These are phyloP conservation scores for Cucurbita ficifolia DNA, from an alignment of 306 rosid species.

Conservation along the genomic window DNA sequence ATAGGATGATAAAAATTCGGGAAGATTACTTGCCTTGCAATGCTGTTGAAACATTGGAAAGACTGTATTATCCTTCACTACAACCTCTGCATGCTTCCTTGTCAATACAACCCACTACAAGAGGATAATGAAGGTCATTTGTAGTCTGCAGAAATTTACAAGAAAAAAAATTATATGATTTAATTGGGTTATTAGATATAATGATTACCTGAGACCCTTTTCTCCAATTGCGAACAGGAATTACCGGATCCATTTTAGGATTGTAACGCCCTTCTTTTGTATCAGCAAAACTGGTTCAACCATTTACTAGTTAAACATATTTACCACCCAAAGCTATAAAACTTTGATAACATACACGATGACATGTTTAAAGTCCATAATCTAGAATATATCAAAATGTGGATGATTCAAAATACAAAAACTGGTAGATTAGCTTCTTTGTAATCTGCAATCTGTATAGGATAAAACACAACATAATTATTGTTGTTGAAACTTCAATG, in stretches of 20 bases:
- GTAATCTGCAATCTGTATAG: not conserved
- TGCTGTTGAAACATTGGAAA: slow-evolving; percentile 66
- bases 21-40: slow-evolving; percentile 53
- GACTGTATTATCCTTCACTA: slow-evolving; percentile 56
- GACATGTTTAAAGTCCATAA: not conserved
- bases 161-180: not conserved
- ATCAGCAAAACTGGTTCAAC: slow-evolving; percentile 74
- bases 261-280: slow-evolving; percentile 91
- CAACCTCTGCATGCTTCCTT: slow-evolving; percentile 79
- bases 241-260: slow-evolving; percentile 78
- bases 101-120: slow-evolving; percentile 85
- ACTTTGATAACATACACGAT: not conserved
- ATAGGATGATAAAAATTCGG: not conserved
- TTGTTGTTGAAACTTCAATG: not conserved
- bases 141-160: slow-evolving; percentile 6
- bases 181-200: not conserved
- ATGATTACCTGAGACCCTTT: slow-evolving; percentile 89
- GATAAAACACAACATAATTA: not conserved
- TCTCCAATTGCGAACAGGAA: slow-evolving; percentile 87
- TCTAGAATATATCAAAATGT: not conserved
- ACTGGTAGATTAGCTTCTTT: not conserved
- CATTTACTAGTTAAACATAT: slow-evolving; percentile 6
- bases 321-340: not conserved
- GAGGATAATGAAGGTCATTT: slow-evolving; percentile 5
- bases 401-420: not conserved